Evolutionary conservation across 257 asterid species (phyloP).

Genomic region (Rauvolfia tetraphylla): DNA sequence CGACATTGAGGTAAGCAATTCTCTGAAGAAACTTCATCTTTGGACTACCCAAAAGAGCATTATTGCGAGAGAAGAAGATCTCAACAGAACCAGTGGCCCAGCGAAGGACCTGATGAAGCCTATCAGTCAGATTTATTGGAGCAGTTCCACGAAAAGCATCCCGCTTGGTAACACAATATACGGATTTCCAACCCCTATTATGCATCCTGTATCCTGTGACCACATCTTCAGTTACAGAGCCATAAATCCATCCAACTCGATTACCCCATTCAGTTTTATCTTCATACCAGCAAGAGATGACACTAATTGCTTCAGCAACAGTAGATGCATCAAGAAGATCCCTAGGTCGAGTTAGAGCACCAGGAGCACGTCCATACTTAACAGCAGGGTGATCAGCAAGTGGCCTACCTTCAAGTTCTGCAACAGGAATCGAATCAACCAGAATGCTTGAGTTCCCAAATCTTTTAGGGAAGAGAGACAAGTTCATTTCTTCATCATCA

Average conservation of each 20-base stretch:
- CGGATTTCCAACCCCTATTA: conserved; percentile 81
- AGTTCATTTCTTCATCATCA: conserved; percentile 67
- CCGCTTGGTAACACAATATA: conserved; percentile 76
- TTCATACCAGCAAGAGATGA: conserved; percentile 85
- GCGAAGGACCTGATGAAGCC: conserved; percentile 89
- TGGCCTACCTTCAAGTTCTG: conserved; percentile 82
- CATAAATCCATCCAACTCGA: conserved; percentile 90
- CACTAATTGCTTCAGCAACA: conserved; percentile 86
- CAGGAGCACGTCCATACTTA: conserved; percentile 75
- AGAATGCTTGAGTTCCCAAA: conserved; percentile 76
- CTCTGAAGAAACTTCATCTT: conserved; percentile 70
- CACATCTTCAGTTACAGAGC: conserved; percentile 83
- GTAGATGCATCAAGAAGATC: conserved; percentile 80
- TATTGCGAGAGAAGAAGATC: conserved; percentile 83
- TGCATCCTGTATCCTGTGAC: conserved; percentile 91
- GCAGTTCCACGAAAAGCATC: conserved; percentile 94
- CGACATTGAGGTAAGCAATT: conserved; percentile 76
- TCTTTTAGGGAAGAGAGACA: conserved; percentile 62
- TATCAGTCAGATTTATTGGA: conserved; percentile 75
- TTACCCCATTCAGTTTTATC: conserved; percentile 93
- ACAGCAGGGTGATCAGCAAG: conserved; percentile 87
- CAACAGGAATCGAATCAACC: conserved; percentile 73
- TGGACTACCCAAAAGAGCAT: conserved; percentile 68
- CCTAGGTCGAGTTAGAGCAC: conserved; percentile 65
- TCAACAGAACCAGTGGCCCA: conserved; percentile 95